Conservation (phyloP, 2,329 filamentous ascomycete species). For the Phialophora macrospora region DNA sequence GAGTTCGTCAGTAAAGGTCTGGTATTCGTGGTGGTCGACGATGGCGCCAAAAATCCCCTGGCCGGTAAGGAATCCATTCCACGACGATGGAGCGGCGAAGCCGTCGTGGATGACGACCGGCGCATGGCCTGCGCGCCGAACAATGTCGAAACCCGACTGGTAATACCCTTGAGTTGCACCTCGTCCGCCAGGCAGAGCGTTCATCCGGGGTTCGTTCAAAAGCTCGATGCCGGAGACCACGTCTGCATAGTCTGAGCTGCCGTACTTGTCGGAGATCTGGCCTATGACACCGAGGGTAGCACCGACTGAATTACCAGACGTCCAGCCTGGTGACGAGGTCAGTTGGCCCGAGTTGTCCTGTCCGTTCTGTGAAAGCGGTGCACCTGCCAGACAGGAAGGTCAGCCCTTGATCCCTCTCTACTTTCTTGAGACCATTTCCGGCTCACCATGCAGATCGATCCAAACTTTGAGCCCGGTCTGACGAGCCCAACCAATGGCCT, state of each 20-base stretch:
- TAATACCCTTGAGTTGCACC: slow-evolving; percentile 59
- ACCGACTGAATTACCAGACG: slow-evolving; percentile 44
- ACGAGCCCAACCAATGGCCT: slow-evolving; percentile 64
- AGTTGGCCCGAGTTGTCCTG: slow-evolving; percentile 68
- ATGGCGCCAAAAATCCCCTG: slow-evolving; percentile 57
- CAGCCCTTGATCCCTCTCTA: slow-evolving; percentile 2
- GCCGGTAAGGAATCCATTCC: slow-evolving; percentile 65
- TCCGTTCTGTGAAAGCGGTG: slow-evolving; percentile 68
- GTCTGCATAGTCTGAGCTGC: slow-evolving; percentile 57
- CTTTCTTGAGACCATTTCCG: slow-evolving; percentile 19
- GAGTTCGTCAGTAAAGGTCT: slow-evolving; percentile 62
- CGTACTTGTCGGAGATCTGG: slow-evolving; percentile 63
- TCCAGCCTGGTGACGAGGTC: slow-evolving; percentile 43
- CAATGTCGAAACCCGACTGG: slow-evolving; percentile 41
- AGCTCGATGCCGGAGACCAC: slow-evolving; percentile 59
- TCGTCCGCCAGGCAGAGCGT: slow-evolving; percentile 45
- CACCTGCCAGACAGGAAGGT: slow-evolving; percentile 41
- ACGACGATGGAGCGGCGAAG: slow-evolving; percentile 55
- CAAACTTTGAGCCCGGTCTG: slow-evolving; percentile 65
- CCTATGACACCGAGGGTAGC: slow-evolving; percentile 60
- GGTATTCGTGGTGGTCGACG: slow-evolving; percentile 72
- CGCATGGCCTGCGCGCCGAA: slow-evolving; percentile 36
- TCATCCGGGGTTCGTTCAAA: slow-evolving; percentile 50
- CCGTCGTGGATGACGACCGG: slow-evolving; percentile 59
- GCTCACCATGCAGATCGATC: slow-evolving; percentile 66